A percentile compares a stretch with the other conserved stretches of the same genome.
Evolutionary conservation across 2,329 filamentous ascomycete genomes (phyloP).

Genomic region (Pseudomassariella vexata): DNA sequence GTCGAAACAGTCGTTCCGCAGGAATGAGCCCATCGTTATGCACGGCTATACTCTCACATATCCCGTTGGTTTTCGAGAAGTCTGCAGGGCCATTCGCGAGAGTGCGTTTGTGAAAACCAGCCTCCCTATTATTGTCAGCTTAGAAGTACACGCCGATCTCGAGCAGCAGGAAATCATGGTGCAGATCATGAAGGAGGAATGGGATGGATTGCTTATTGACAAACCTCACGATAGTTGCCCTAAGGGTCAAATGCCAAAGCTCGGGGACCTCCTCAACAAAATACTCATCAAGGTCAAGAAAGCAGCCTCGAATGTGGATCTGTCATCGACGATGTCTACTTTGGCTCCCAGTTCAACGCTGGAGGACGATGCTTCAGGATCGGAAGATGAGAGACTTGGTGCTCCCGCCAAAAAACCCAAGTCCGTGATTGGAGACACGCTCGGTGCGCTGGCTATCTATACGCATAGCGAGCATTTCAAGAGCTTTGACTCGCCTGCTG

Average conservation of each 20-base stretch:
- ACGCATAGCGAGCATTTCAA: slow-evolving; percentile 80
- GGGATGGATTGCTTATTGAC: slow-evolving; percentile 69
- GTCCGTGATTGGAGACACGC: slow-evolving; percentile 58
- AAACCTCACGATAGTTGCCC: slow-evolving; percentile 43
- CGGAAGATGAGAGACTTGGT: slow-evolving; percentile 35
- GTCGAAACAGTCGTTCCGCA: slow-evolving; percentile 24
- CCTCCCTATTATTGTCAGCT: slow-evolving; percentile 81
- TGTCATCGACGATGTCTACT: slow-evolving; percentile 26
- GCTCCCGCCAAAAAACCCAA: slow-evolving; percentile 41
- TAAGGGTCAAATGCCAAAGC: slow-evolving; percentile 55
- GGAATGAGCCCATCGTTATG: slow-evolving; percentile 70
- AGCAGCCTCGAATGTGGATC: slow-evolving; percentile 22
- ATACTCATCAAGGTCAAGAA: slow-evolving; percentile 81
- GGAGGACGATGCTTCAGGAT: slow-evolving; percentile 34
- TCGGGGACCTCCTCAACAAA: slow-evolving; percentile 68
- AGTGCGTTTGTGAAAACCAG: slow-evolving; percentile 71
- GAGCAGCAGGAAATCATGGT: slow-evolving; percentile 92
- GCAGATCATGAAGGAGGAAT: slow-evolving; percentile 85
- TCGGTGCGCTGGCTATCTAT: slow-evolving; percentile 76
- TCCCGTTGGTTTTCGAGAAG: slow-evolving; percentile 80
- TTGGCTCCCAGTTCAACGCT: slow-evolving; percentile 18
- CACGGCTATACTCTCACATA: slow-evolving; percentile 81
- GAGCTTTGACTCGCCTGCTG: slow-evolving; percentile 59
- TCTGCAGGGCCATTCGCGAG: slow-evolving; percentile 74
- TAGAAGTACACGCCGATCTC: slow-evolving; percentile 80